Evolutionary conservation across 345 rosid species (phyloP).

Genomic region (Angophora floribunda): DNA sequence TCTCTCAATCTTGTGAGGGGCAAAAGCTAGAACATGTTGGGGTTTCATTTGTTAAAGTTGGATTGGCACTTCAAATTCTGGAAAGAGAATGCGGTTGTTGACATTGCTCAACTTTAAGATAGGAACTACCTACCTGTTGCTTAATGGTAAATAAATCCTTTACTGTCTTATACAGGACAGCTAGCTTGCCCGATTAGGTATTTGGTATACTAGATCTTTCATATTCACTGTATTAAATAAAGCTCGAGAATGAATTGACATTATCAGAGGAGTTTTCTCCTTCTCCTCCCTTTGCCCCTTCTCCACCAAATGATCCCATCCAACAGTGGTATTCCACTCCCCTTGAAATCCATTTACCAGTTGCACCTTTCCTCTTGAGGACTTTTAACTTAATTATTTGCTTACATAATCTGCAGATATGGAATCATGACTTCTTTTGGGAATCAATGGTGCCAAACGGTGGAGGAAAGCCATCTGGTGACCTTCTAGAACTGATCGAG

Average conservation of each 20-base stretch:
- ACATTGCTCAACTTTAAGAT: background rate
- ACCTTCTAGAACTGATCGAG: constrained; percentile 58
- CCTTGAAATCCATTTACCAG: background rate
- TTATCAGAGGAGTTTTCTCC: background rate
- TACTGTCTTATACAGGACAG: background rate
- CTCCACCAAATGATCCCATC: background rate
- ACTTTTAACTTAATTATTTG: background rate
- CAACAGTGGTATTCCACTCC: background rate
- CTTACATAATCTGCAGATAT: constrained; percentile 38
- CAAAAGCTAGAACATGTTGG: background rate
- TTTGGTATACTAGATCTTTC: background rate
- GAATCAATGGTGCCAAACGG: constrained; percentile 89
- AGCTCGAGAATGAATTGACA: background rate
- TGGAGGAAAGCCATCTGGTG: constrained; percentile 85
- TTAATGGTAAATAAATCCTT: background rate
- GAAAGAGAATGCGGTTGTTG: background rate
- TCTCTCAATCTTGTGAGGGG: background rate
- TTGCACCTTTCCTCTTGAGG: background rate
- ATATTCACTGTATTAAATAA: background rate
- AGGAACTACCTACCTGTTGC: background rate
- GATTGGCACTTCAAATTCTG: background rate
- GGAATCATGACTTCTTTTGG: constrained; percentile 98
- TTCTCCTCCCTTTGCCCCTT: background rate
- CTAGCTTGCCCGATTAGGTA: background rate
- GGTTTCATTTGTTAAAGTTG: background rate